Evolutionary conservation across 75 land plant genomes (phyloP), one percentile per base, ranked within the genome.

Genomic region (Chamaecyparis obtusa): DNA sequence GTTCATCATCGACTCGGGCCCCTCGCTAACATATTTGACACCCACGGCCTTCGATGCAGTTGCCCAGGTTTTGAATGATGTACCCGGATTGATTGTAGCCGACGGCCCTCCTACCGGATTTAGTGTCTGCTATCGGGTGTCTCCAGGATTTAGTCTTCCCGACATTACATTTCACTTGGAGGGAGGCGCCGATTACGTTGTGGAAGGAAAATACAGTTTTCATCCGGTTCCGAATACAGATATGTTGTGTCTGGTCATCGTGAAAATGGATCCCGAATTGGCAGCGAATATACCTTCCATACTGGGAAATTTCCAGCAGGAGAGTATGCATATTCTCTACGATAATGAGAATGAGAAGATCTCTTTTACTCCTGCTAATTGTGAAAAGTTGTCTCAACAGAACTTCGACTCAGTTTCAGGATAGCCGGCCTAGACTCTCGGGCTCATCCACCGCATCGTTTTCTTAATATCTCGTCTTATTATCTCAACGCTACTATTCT

Each of bases 1-100:
- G 17, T 17, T 84, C 55, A 84, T 84, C 85, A 51, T 78, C 37
- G 86, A 69, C 86, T 67, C 86, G 8, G 86, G 49, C 36, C 5
- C 85, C 14, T 1, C 35, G 8, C 27, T 51, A 1, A 55, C 85
- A 6, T 16, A 4, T 55, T 30, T 84, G 21, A 3, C n/a, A 17
- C 60, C 32, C 56, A 24, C 6, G 8, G 60, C 56, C 3, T 84
- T 24, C 17, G 19, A 10, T 16, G 21, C 9, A 16, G 56, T 84
- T 1, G 30, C 11, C 0, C 27, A 32, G 11, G 37, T 4, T 1
- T 17, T 84, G 39, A 7, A 54, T 9, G 54, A 39, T 11, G 60
- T 37, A 21, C 35, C 54, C 7, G 49, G 13, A 2, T 48, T 32
- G 11, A 2, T 21, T 3, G 3, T 6, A 17, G 60, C 2, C 1